Percentiles rank a stretch among this genome's conserved stretches.
Conservation (phyloP, 441 rosid species). For the Aleurites moluccanus region DNA sequence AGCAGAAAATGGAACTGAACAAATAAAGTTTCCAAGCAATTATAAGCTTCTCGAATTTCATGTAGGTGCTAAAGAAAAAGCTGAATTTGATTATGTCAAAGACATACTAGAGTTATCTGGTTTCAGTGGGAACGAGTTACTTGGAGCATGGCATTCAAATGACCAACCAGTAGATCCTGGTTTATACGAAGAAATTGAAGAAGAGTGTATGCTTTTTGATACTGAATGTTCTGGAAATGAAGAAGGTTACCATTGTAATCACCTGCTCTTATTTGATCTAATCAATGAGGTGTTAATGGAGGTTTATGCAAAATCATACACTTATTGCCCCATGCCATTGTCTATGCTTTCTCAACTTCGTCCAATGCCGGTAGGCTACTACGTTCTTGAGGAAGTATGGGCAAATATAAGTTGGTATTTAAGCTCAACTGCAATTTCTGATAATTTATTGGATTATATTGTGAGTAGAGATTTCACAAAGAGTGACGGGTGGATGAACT, state of each 20-base stretch:
- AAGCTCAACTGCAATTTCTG: constrained; percentile 35
- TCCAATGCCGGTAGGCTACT: constrained; percentile 59
- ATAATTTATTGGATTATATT: constrained; percentile 43
- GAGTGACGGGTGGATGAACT: constrained; percentile 75
- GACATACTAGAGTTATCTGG: constrained; percentile 74
- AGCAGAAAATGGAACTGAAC: constrained; percentile 14
- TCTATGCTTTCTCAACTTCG: constrained; percentile 49
- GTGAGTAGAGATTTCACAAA: constrained; percentile 51
- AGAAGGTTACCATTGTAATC: constrained; percentile 44
- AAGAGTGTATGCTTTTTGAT: constrained; percentile 46
- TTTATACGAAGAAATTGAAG: constrained; percentile 51
- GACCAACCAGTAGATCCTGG: constrained; percentile 69
- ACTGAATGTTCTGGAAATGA: constrained; percentile 42
- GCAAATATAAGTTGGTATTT: constrained; percentile 53
- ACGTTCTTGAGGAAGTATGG: constrained; percentile 77
- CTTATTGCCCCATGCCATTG: constrained; percentile 53
- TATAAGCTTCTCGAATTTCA: constrained; percentile 24
- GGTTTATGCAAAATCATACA: constrained; percentile 54
- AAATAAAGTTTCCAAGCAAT: constrained; percentile 21
- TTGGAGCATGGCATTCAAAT: constrained; percentile 64
- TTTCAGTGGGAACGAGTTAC: constrained; percentile 48
- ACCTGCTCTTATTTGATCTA: constrained; percentile 58
- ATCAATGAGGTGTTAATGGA: constrained; percentile 72
- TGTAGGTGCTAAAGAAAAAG: constrained; percentile 47
- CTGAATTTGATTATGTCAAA: constrained; percentile 63